A percentile compares a stretch with the other conserved stretches of the same genome.
Evolutionary conservation across 768 basidiomycete genomes (phyloP).

Genomic region (Pleurotus salmoneostramineus): DNA sequence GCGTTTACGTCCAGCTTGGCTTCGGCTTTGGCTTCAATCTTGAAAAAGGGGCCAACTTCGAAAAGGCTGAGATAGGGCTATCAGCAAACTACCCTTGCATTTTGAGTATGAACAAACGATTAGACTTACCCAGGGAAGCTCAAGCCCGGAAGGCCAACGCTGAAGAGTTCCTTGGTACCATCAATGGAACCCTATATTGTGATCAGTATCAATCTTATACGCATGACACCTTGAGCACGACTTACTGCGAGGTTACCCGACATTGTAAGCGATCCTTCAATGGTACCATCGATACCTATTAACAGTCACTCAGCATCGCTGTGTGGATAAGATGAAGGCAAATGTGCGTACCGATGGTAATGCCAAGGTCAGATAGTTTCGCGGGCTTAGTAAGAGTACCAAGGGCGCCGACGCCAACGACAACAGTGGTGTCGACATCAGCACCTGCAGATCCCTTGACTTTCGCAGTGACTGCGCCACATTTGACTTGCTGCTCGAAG

Average conservation of each 20-base stretch:
- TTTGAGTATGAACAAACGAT: background rate
- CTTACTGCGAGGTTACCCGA: background rate
- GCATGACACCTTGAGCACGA: background rate
- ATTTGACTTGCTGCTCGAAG: background rate
- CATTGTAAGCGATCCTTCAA: background rate
- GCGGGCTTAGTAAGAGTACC: conserved; percentile 2
- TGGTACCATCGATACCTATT: background rate
- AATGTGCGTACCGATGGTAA: background rate
- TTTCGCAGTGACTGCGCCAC: background rate
- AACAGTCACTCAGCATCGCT: background rate
- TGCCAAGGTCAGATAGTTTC: background rate
- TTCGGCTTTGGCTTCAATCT: conserved; percentile 22
- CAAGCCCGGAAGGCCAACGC: conserved; percentile 25
- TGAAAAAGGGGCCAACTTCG: conserved; percentile 34
- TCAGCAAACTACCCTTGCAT: background rate
- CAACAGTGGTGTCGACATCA: background rate
- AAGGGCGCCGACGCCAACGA: conserved; percentile 1
- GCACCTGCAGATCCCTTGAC: conserved; percentile 1
- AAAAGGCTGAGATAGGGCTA: conserved; percentile 18
- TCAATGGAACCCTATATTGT: conserved; percentile 20
- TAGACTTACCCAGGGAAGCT: conserved; percentile 26
- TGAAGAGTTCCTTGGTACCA: conserved; percentile 16
- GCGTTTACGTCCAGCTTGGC: conserved; percentile 27
- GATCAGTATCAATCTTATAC: too few relatives aligned
- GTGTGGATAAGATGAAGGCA: background rate